A percentile compares a stretch with the other conserved stretches of the same genome.
phyloP scores from a whole-genome alignment of 768 basidiomycete genomes.

The Rhodotorula taiwanensis region DNA sequence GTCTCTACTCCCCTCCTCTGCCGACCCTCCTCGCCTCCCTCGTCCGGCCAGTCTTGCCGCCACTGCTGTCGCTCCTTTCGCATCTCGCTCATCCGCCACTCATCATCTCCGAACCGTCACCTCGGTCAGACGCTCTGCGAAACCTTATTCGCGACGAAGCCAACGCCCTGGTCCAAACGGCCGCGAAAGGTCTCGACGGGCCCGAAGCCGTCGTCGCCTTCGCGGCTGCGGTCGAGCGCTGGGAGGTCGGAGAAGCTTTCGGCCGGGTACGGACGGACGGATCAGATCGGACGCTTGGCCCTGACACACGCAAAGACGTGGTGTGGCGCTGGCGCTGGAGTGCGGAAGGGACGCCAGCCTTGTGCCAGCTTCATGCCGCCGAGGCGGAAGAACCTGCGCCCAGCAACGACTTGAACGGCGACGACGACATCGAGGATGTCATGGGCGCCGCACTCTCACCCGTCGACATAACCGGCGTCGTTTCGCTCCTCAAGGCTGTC shows the following conservation, averaged over 20 bases:
- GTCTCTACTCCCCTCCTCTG: slow-evolving; percentile 10
- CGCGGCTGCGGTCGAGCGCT: slow-evolving; percentile 54
- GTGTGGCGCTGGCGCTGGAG: slow-evolving; percentile 45
- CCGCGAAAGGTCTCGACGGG: slow-evolving; percentile 58
- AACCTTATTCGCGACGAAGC: slow-evolving; percentile 59
- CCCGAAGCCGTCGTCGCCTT: slow-evolving; percentile 55
- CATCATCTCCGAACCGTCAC: slow-evolving; percentile 56
- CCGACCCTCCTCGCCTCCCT: slow-evolving; percentile 3
- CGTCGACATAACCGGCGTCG: slow-evolving; percentile 61
- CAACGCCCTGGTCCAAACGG: slow-evolving; percentile 61
- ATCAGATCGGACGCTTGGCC: too few species aligned
- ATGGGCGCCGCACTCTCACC: neutral
- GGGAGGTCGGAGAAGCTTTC: slow-evolving; percentile 7
- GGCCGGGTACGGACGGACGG: slow-evolving; percentile 39
- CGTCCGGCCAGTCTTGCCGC: slow-evolving; percentile 50
- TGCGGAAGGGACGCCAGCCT: neutral
- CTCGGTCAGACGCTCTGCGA: slow-evolving; percentile 50
- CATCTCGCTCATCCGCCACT: slow-evolving; percentile 61
- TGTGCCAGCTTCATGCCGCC: too few species aligned
- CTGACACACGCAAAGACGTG: slow-evolving; percentile 53
- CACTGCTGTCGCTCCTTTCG: slow-evolving; percentile 52
- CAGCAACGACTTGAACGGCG: neutral
- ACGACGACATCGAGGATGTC: slow-evolving; percentile 48
- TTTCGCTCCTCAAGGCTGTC: slow-evolving; percentile 58
- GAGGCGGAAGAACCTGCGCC: neutral